Evolutionary conservation across 495 filamentous ascomycete genomes (phyloP).

Genomic region (Stereocaulon alpinum): DNA sequence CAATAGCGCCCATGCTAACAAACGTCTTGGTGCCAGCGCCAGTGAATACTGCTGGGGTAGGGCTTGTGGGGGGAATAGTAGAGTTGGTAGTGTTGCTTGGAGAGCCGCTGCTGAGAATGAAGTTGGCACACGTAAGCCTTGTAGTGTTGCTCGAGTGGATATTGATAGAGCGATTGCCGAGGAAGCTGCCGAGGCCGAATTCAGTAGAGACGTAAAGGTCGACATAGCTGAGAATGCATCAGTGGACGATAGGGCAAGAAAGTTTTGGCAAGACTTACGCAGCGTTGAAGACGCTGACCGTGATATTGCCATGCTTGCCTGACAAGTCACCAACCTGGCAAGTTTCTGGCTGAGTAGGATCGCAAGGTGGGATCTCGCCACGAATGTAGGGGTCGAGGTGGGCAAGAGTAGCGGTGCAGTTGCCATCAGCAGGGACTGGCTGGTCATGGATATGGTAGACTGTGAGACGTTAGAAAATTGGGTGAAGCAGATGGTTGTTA

Average conservation of each 20-base stretch:
- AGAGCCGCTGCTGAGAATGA: conserved; percentile 27
- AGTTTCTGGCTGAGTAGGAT: conserved; percentile 47
- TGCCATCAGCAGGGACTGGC: conserved; percentile 63
- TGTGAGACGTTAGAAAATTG: conserved; percentile 24
- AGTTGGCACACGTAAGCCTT: conserved; percentile 64
- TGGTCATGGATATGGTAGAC: conserved; percentile 76
- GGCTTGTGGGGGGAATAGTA: conserved; percentile 2
- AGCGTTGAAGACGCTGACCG: conserved; percentile 12
- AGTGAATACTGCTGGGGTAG: conserved; percentile 13
- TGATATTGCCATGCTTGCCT: conserved; percentile 70
- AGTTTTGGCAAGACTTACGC: neutral
- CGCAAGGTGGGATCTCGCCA: conserved; percentile 54
- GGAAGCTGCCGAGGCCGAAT: conserved; percentile 50
- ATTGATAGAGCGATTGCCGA: conserved; percentile 71
- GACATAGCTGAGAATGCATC: conserved; percentile 41
- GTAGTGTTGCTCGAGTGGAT: conserved; percentile 64
- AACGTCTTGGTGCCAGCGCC: conserved; percentile 19
- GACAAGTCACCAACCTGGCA: conserved; percentile 79
- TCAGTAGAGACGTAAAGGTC: conserved; percentile 60
- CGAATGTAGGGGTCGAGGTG: conserved; percentile 62
- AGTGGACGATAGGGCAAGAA: neutral
- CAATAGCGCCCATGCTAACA: conserved; percentile 16
- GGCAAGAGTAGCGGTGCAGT: conserved; percentile 60
- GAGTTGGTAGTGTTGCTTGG: conserved; percentile 10
- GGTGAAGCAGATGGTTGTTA: neutral